These are phyloP conservation scores for Starmerella riodocensis DNA, from an alignment of 805 yeast species.

Conservation along the genomic window DNA sequence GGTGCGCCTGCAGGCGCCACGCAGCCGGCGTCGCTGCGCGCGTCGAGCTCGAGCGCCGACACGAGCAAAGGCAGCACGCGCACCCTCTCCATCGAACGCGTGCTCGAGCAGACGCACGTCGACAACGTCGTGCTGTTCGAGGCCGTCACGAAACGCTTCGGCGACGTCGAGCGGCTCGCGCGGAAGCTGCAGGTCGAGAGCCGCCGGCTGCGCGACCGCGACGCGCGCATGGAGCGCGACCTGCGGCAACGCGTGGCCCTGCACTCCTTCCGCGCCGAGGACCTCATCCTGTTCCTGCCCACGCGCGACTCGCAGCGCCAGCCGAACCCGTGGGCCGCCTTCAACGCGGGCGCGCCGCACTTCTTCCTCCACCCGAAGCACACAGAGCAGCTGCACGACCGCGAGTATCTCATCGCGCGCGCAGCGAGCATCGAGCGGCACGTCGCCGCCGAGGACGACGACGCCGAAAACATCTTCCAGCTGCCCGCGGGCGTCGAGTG, in stretches of 20 bases:
- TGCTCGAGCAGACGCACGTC: constrained; percentile 25
- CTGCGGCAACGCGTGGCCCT: constrained; percentile 47
- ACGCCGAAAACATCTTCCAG: constrained; percentile 49
- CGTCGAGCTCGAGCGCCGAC: background rate
- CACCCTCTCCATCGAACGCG: constrained; percentile 23
- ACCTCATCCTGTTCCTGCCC: constrained; percentile 73
- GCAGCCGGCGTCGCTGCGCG: background rate
- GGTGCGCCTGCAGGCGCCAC: background rate
- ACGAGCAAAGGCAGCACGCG: constrained; percentile 20
- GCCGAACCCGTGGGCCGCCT: constrained; percentile 78
- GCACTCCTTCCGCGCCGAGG: constrained; percentile 54
- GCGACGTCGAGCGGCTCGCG: constrained; percentile 82
- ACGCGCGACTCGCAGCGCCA: constrained; percentile 40
- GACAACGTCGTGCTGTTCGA: constrained; percentile 31
- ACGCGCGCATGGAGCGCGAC: constrained; percentile 24
- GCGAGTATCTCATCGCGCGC: constrained; percentile 77
- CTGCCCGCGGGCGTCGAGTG: constrained; percentile 41
- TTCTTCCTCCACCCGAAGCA: constrained; percentile 50
- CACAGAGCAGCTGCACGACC: constrained; percentile 27
- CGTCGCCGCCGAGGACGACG: constrained; percentile 28
- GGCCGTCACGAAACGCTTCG: constrained; percentile 58
- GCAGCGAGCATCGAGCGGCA: constrained; percentile 45
- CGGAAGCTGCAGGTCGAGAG: constrained; percentile 69
- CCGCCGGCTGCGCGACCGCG: constrained; percentile 33
- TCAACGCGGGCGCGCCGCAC: constrained; percentile 79